Conservation (phyloP, 2,329 filamentous ascomycete genomes). For the Fusarium sp. region DNA sequence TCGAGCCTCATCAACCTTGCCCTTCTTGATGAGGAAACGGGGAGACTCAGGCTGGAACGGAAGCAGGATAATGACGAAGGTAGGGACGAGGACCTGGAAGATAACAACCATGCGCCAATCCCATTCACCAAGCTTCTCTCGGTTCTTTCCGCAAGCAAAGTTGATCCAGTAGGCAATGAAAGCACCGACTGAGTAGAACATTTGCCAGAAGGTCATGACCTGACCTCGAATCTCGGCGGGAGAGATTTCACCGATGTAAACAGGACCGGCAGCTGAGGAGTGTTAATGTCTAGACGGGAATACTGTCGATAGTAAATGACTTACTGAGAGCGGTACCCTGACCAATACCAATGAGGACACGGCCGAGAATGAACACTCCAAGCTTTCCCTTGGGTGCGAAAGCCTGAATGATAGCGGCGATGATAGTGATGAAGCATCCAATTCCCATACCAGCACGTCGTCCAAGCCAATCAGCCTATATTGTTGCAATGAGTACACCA, state of each 20-base stretch:
- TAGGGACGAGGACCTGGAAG: slow-evolving; percentile 76
- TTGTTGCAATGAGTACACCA: slow-evolving; percentile 16
- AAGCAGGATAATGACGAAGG: slow-evolving; percentile 69
- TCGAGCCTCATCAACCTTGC: slow-evolving; percentile 70
- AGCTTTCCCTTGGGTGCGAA: slow-evolving; percentile 71
- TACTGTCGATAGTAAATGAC: neutral
- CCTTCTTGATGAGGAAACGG: slow-evolving; percentile 73
- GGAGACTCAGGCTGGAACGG: slow-evolving; percentile 76
- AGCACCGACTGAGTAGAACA: slow-evolving; percentile 72
- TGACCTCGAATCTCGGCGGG: slow-evolving; percentile 72
- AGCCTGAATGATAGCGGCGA: slow-evolving; percentile 76
- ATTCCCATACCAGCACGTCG: slow-evolving; percentile 73
- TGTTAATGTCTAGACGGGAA: neutral
- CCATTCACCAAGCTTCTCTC: slow-evolving; percentile 71
- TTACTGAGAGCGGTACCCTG: slow-evolving; percentile 73
- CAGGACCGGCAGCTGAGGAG: slow-evolving; percentile 68
- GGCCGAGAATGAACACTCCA: slow-evolving; percentile 74
- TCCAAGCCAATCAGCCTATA: slow-evolving; percentile 67
- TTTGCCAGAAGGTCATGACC: slow-evolving; percentile 76
- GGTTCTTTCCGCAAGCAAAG: slow-evolving; percentile 69
- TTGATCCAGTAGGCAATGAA: slow-evolving; percentile 68
- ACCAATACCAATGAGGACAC: slow-evolving; percentile 76
- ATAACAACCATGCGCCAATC: slow-evolving; percentile 80
- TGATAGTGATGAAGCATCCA: slow-evolving; percentile 73
- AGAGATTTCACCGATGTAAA: slow-evolving; percentile 77